These are phyloP conservation scores for Rubia occidens DNA, from an alignment of 305 asterid genomes.

Conservation along the genomic window DNA sequence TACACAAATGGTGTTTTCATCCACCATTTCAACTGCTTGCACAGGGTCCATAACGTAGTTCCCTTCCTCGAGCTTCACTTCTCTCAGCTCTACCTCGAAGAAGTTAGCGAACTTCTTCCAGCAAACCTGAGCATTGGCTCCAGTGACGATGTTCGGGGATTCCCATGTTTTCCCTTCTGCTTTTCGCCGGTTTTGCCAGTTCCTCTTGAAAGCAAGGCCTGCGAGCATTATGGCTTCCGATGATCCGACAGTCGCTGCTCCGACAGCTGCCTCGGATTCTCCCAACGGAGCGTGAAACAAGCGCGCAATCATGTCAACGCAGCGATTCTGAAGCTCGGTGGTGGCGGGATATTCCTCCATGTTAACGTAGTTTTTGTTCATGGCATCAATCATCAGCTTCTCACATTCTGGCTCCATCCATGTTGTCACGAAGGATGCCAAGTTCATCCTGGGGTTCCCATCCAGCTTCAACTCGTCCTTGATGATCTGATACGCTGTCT, in stretches of 20 bases:
- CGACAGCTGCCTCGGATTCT: background rate
- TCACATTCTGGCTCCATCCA: background rate
- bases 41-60: background rate
- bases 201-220: background rate
- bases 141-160: background rate
- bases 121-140: background rate
- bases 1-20: background rate
- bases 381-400: background rate
- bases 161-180: background rate
- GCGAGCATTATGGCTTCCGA: background rate
- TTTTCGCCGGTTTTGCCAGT: slow-evolving; percentile 3
- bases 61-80: background rate
- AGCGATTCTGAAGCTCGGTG: background rate
- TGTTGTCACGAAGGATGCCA: background rate
- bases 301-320: background rate
- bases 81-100: background rate
- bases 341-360: background rate
- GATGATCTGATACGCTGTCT: background rate
- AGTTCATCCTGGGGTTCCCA: background rate
- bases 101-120: background rate
- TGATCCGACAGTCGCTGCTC: background rate
- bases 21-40: background rate
- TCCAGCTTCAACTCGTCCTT: background rate
- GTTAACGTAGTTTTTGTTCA: background rate
- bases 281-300: background rate